Evolutionary conservation across 177 flowering plant genomes (phyloP).

Genomic region (Vitis hybrid): DNA sequence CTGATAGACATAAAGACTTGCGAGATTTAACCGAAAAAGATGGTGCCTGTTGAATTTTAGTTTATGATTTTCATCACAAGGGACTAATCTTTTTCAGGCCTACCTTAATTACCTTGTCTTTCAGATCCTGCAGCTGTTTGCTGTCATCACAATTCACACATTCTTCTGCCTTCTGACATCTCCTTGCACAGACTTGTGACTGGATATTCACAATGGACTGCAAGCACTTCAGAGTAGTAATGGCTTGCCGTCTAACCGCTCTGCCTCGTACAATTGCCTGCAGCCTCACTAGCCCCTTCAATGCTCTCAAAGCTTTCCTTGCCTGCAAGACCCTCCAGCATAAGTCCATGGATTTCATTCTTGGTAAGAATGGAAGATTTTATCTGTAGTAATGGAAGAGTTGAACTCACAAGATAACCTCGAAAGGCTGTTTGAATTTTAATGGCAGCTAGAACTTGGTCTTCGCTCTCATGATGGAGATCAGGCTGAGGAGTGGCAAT

Average conservation of each 20-base stretch:
- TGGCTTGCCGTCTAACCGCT: conserved; percentile 73
- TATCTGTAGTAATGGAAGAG: background rate
- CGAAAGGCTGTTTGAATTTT: conserved; percentile 77
- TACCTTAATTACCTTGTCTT: conserved; percentile 29
- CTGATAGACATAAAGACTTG: conserved; percentile 25
- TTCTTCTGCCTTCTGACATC: conserved; percentile 30
- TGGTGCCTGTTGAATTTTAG: too few species aligned
- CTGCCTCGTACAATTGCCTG: conserved; percentile 80
- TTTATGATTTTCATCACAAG: background rate
- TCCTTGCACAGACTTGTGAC: conserved; percentile 55
- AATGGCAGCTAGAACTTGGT: conserved; percentile 44
- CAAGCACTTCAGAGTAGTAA: conserved; percentile 66
- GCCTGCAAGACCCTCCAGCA: conserved; percentile 46
- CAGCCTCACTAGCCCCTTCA: conserved; percentile 83
- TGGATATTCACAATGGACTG: conserved; percentile 80
- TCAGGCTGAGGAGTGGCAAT: background rate
- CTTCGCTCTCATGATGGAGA: conserved; percentile 7
- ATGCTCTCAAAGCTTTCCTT: conserved; percentile 79
- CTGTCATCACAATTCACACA: conserved; percentile 16
- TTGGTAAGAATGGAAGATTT: too few species aligned
- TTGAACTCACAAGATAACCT: conserved; percentile 68
- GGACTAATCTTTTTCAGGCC: background rate
- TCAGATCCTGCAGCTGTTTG: conserved; percentile 9
- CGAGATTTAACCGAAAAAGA: too few species aligned
- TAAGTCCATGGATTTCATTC: background rate